These are phyloP conservation scores for Kondoa malvinella DNA, from an alignment of 768 basidiomycete species.

Conservation along the genomic window DNA sequence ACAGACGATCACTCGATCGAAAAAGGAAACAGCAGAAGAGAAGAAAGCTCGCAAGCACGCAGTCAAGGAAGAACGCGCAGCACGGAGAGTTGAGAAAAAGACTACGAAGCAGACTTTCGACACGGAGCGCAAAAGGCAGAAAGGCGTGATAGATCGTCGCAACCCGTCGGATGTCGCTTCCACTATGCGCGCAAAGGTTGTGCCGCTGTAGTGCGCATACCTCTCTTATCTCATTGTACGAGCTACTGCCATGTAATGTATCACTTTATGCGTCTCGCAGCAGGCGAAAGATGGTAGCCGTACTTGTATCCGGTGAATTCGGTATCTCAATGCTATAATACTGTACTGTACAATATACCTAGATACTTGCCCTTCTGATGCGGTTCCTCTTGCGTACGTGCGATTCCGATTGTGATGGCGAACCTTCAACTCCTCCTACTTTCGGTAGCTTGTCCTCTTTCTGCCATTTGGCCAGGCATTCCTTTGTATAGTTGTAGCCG, in stretches of 20 bases:
- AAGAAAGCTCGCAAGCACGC: slow-evolving; percentile 36
- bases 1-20: slow-evolving; percentile 50
- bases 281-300: too few species aligned
- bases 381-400: background rate
- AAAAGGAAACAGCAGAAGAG: slow-evolving; percentile 47
- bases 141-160: slow-evolving; percentile 20
- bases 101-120: slow-evolving; percentile 34
- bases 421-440: slow-evolving; percentile 41
- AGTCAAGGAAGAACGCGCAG: slow-evolving; percentile 36
- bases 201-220: slow-evolving; percentile 12
- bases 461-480: slow-evolving; percentile 58
- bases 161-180: slow-evolving; percentile 22
- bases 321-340: too few species aligned
- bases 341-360: background rate
- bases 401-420: slow-evolving; percentile 22
- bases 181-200: slow-evolving; percentile 10
- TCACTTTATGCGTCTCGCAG: too few species aligned
- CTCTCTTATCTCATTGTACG: slow-evolving; percentile 3
- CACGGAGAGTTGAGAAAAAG: slow-evolving; percentile 37
- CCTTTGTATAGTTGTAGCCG: slow-evolving; percentile 57
- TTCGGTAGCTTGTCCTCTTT: slow-evolving; percentile 68
- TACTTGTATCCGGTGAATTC: too few species aligned
- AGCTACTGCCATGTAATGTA: background rate
- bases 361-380: slow-evolving; percentile 2
- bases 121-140: slow-evolving; percentile 33